Evolutionary conservation across 352 stramenopile species (phyloP), one percentile per base, ranked within the genome.

Genomic region (Phytophthora pinifolia): DNA sequence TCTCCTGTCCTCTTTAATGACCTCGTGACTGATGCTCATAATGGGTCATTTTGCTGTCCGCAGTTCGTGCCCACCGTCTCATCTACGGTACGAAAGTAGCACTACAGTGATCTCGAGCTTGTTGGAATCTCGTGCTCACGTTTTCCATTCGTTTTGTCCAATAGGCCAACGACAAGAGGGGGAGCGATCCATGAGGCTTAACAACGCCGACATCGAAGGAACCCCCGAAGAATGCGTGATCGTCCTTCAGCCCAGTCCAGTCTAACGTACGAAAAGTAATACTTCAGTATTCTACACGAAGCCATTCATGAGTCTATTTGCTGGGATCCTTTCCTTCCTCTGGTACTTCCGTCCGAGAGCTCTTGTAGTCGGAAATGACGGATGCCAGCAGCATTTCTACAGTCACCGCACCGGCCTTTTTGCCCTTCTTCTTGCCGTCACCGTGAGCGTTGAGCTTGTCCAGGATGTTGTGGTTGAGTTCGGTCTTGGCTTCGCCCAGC

Each of bases 401-500:
- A 9, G 79, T 92, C 35, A 80, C 72, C 27, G 65, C 61, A 8
- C 74, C 57, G 3, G 46, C 34, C 62, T 79, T 59, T 20, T 63
- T 59, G 17, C 50, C 25, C 25, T 70, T 74, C 38, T 62, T 67
- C 22, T 55, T 60, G n/a, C 48, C 62, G 35, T 65, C 66, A 2
- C 59, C 53, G 35, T 86, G 74, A 0, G 78, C 82, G 29, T 92
- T 92, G 18, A 94, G 72, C 31, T 93, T 89, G 53, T 83, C 85
- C 18, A 95, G 60, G 51, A 95, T 85, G 2, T 86, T 86, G 51
- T 95, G 72, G 48, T 95, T 93, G 4, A 95, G 66, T 50, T 91
- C 76, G n/a, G 79, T 92, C 58, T 97, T 97, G 29, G 77, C 66
- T 49, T 89, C 67, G 6, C 80, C 85, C 3, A 95, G 33, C 61